Percentiles rank a stretch among this genome's conserved stretches.
These are phyloP conservation scores for Tagetes patula DNA, from an alignment of 129 eudicot species.

Conservation along the genomic window DNA sequence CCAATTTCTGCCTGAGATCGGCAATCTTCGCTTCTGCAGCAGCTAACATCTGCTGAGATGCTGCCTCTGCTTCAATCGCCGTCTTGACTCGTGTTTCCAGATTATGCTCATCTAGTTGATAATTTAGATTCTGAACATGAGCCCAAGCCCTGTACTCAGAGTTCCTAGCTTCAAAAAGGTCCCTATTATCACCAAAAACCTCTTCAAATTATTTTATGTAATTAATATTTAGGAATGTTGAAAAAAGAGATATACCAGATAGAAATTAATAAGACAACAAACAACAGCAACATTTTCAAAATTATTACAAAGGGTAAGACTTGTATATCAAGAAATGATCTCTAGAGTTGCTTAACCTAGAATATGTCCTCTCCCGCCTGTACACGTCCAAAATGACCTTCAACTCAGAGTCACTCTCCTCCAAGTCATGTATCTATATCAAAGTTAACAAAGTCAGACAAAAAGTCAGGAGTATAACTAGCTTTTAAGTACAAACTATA, in stretches of 20 bases:
- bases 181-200: conserved; percentile 48
- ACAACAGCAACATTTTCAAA: conserved; percentile 14
- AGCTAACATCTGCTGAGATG: conserved; percentile 80
- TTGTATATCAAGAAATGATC: conserved; percentile 1
- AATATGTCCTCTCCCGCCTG: conserved; percentile 52
- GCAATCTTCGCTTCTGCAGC: conserved; percentile 97
- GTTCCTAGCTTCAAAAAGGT: conserved; percentile 70
- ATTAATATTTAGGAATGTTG: conserved; percentile 3
- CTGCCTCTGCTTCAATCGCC: conserved; percentile 90
- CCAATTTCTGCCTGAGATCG: conserved; percentile 69
- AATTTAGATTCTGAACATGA: conserved; percentile 65
- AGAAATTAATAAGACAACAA: not conserved
- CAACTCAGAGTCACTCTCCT: conserved; percentile 65
- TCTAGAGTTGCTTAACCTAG: conserved; percentile 57
- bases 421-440: conserved; percentile 68
- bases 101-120: conserved; percentile 73
- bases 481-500: not conserved
- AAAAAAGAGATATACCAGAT: not conserved
- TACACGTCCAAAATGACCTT: conserved; percentile 75
- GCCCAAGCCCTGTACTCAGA: conserved; percentile 86
- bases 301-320: conserved; percentile 10
- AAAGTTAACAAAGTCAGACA: conserved; percentile 25
- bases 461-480: not conserved
- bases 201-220: not conserved
- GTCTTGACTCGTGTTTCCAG: conserved; percentile 80